phyloP scores from a whole-genome alignment of 2,329 filamentous ascomycete species.

The Talaromyces sp. region DNA sequence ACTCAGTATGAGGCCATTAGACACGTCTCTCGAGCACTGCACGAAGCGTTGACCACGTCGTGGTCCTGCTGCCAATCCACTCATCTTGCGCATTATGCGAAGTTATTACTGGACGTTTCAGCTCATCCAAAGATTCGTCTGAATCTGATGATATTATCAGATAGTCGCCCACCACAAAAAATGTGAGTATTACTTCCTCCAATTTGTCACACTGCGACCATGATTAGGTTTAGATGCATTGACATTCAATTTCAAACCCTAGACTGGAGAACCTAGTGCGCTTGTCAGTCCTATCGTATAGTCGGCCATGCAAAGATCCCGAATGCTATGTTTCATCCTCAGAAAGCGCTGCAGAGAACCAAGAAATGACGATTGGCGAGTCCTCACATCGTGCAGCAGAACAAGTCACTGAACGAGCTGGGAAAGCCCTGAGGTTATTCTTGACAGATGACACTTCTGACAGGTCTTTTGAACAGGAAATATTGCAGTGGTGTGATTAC shows the following conservation, averaged over 20 bases:
- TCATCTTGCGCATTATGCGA: neutral
- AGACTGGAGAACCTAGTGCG: neutral
- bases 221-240: neutral
- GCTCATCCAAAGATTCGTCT: neutral
- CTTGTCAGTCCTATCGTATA: neutral
- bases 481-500: neutral
- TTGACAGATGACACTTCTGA: neutral
- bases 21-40: slow-evolving; percentile 25
- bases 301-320: neutral
- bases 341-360: neutral
- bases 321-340: neutral
- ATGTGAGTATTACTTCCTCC: neutral
- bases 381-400: neutral
- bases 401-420: neutral
- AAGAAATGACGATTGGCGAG: neutral
- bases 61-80: neutral
- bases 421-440: neutral
- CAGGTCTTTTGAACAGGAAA: neutral
- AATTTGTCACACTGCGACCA: neutral
- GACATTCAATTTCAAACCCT: neutral
- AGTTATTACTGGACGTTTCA: neutral
- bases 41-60: neutral
- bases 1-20: slow-evolving; percentile 40
- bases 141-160: neutral
- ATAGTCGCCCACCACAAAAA: neutral